phyloP scores from a whole-genome alignment of 176 grass and related monocot genomes.

The Carex parvula region DNA sequence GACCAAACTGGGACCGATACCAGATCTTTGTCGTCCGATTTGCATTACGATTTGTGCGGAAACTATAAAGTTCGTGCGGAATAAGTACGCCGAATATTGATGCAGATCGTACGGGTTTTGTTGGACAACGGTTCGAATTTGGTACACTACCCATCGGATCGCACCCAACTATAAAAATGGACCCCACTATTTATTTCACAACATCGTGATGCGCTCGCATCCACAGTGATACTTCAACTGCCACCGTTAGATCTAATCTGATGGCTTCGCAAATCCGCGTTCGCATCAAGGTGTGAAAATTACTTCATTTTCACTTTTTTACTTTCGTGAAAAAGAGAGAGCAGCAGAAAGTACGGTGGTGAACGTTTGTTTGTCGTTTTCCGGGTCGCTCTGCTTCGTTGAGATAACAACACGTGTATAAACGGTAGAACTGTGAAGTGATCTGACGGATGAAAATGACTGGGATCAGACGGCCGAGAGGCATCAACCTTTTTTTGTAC shows the following conservation, averaged over 20 bases:
- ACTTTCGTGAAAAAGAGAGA: not conserved
- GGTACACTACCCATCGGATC: too few relatives aligned
- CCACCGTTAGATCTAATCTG: not conserved
- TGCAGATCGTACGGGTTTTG: too few relatives aligned
- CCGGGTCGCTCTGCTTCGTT: not conserved
- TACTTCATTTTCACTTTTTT: not conserved
- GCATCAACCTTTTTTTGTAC: not conserved
- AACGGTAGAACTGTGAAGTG: not conserved
- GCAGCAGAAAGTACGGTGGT: not conserved
- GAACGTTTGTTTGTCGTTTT: slow-evolving; percentile 20
- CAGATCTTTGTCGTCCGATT: too few relatives aligned
- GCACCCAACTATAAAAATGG: too few relatives aligned
- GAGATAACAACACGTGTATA: not conserved
- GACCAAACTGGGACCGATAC: too few relatives aligned
- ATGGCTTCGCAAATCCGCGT: not conserved
- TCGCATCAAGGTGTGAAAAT: not conserved
- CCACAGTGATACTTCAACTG: not conserved
- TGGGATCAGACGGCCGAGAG: not conserved
- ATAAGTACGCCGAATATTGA: too few relatives aligned
- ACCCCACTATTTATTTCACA: too few relatives aligned
- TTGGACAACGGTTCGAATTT: too few relatives aligned
- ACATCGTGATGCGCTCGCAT: not conserved
- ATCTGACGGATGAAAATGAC: not conserved
- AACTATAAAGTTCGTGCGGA: too few relatives aligned
- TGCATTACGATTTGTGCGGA: too few relatives aligned